These are phyloP conservation scores for Plasmodium gaboni DNA, from an alignment of 169 alveolate genomes.

Conservation along the genomic window DNA sequence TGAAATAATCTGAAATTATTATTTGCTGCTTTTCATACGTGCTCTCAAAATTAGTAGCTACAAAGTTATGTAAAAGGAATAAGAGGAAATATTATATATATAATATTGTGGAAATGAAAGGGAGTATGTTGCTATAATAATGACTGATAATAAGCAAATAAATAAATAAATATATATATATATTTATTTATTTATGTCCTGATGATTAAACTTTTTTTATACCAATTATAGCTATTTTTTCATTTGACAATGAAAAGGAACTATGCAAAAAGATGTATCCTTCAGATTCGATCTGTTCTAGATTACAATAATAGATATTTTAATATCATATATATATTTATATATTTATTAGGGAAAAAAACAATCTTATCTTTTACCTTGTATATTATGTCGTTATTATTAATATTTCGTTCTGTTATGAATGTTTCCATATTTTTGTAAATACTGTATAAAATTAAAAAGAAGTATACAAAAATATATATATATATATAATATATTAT, in stretches of 20 bases:
- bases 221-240: constrained; percentile 63
- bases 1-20: constrained; percentile 40
- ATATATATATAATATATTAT: background rate
- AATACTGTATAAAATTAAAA: constrained; percentile 1
- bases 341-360: background rate
- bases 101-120: background rate
- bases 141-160: background rate
- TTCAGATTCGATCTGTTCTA: constrained; percentile 57
- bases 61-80: background rate
- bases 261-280: constrained; percentile 39
- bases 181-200: background rate
- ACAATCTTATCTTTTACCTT: constrained; percentile 30
- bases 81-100: background rate
- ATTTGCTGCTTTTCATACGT: constrained; percentile 52
- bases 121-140: background rate
- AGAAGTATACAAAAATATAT: background rate
- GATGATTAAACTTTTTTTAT: background rate
- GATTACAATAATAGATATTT: constrained; percentile 1
- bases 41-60: constrained; percentile 51
- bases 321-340: background rate
- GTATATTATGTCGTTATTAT: constrained; percentile 37
- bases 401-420: constrained; percentile 23
- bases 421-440: constrained; percentile 13
- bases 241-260: constrained; percentile 56
- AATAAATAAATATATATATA: background rate